Conservation (phyloP, 768 basidiomycete genomes). For the Boletus sp. region DNA sequence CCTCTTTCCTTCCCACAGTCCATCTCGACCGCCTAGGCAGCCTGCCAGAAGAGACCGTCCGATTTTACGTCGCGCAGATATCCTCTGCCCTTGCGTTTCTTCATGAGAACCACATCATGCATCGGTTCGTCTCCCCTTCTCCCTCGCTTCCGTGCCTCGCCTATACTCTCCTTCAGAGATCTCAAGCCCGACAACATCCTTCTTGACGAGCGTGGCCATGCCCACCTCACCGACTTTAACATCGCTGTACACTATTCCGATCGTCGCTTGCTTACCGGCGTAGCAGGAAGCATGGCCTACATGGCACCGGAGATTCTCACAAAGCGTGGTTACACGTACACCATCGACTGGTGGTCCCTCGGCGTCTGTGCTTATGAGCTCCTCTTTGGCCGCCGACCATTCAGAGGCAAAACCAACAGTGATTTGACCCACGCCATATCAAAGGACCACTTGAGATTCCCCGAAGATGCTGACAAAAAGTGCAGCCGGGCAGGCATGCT, state of each 20-base stretch:
- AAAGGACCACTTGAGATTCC: constrained; percentile 83
- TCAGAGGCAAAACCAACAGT: constrained; percentile 89
- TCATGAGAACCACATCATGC: constrained; percentile 92
- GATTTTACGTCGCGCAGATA: constrained; percentile 88
- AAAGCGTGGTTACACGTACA: constrained; percentile 91
- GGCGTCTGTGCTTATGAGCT: constrained; percentile 93
- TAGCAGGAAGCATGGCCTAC: constrained; percentile 98
- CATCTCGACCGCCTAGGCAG: constrained; percentile 81
- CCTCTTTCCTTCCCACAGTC: constrained; percentile 45
- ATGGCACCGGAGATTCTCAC: constrained; percentile 92
- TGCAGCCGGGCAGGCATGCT: constrained; percentile 76
- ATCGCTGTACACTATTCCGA: constrained; percentile 97
- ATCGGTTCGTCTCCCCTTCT: constrained; percentile 61
- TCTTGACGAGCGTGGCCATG: constrained; percentile 91
- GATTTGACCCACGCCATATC: constrained; percentile 91
- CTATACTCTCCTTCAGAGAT: constrained; percentile 50
- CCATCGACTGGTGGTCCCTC: constrained; percentile 97
- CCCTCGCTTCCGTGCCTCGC: no score
- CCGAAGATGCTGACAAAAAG: constrained; percentile 80
- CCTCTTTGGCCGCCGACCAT: constrained; percentile 87
- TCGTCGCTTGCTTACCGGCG: constrained; percentile 76
- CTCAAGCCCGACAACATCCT: constrained; percentile 98
- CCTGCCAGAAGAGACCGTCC: constrained; percentile 73
- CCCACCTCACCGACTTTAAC: constrained; percentile 97
- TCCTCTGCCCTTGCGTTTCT: constrained; percentile 86